Evolutionary conservation across 495 filamentous ascomycete species (phyloP).

Genomic region (Daldinia vernicosa): DNA sequence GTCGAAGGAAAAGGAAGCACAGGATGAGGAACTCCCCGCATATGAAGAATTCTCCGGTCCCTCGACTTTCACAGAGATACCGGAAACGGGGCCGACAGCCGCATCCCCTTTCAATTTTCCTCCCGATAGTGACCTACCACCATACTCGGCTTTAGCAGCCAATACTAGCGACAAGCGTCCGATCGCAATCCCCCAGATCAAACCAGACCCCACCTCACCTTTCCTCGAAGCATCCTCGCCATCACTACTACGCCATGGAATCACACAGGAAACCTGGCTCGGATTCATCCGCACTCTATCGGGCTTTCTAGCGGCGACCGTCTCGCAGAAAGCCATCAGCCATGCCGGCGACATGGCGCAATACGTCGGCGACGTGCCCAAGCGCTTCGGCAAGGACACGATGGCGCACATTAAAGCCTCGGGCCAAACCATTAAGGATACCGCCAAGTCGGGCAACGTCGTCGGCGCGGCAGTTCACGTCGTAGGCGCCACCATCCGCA

Average conservation of each 20-base stretch:
- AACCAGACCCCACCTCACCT: constrained; percentile 31
- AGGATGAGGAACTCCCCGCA: constrained; percentile 21
- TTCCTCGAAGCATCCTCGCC: constrained; percentile 43
- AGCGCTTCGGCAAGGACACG: constrained; percentile 43
- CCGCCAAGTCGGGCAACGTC: constrained; percentile 39
- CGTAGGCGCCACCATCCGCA: constrained; percentile 37
- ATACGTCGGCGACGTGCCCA: constrained; percentile 39
- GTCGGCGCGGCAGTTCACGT: constrained; percentile 38
- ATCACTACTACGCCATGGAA: constrained; percentile 38
- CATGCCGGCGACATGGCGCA: constrained; percentile 44
- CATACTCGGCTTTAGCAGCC: constrained; percentile 12
- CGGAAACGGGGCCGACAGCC: constrained; percentile 28
- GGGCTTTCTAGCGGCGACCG: constrained; percentile 47
- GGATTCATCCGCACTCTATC: constrained; percentile 46
- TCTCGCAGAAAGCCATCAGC: constrained; percentile 45
- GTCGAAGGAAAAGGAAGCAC: constrained; percentile 30
- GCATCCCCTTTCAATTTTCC: constrained; percentile 47
- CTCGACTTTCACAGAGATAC: constrained; percentile 1
- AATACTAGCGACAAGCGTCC: constrained; percentile 18
- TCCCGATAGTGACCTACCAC: constrained; percentile 22
- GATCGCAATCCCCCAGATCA: constrained; percentile 47
- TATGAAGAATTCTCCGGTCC: constrained; percentile 22
- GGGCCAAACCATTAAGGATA: constrained; percentile 32
- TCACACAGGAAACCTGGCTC: constrained; percentile 39
- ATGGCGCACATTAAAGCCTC: constrained; percentile 35